Conservation (phyloP, 2,329 filamentous ascomycete genomes). For the Arthroderma sp. region DNA sequence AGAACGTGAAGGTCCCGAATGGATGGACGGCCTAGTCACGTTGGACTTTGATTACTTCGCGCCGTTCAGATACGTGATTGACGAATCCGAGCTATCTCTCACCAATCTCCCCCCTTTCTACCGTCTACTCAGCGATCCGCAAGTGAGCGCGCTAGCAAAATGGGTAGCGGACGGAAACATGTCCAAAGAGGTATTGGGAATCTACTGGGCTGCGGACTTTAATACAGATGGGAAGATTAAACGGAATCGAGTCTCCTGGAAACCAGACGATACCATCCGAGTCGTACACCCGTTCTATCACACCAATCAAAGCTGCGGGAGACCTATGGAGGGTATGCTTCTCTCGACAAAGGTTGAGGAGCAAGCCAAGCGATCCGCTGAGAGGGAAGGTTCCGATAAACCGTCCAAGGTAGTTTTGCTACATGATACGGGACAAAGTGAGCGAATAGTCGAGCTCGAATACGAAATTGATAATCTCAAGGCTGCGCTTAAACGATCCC, state of each 20-base stretch:
- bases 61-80: constrained; percentile 4
- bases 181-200: constrained; percentile 6
- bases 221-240: constrained; percentile 9
- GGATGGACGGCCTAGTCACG: constrained; percentile 9
- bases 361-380: constrained; percentile 1
- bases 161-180: constrained; percentile 7
- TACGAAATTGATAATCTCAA: constrained; percentile 6
- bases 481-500: constrained; percentile 6
- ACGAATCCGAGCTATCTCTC: constrained; percentile 3
- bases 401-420: constrained; percentile 7
- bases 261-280: constrained; percentile 1
- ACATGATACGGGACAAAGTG: constrained; percentile 5
- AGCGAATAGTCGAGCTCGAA: constrained; percentile 7
- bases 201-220: constrained; percentile 9
- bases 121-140: constrained; percentile 6
- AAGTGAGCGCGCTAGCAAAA: background rate
- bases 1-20: constrained; percentile 6
- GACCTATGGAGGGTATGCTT: constrained; percentile 6
- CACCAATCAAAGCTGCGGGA: constrained; percentile 7
- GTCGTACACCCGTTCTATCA: background rate
- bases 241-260: constrained; percentile 7
- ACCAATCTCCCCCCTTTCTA: constrained; percentile 8
- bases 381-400: background rate
- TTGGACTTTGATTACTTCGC: constrained; percentile 8
- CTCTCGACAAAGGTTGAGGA: background rate